Evolutionary conservation across 2,329 filamentous ascomycete species (phyloP).

Genomic region (Triangularia verruculosa): DNA sequence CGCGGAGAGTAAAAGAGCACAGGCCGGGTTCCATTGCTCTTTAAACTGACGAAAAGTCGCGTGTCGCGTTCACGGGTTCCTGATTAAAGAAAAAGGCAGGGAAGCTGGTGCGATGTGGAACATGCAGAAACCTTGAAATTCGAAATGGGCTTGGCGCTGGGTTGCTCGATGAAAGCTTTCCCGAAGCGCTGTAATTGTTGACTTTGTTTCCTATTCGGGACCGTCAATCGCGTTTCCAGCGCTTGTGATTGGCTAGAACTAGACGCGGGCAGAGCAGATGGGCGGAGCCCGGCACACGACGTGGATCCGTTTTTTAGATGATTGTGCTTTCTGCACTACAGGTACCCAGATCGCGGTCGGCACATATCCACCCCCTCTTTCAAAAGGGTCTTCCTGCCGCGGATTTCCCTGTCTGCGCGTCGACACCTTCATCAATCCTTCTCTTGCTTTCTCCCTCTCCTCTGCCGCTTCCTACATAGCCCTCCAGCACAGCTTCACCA

Average conservation of each 20-base stretch:
- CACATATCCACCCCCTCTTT: conserved; percentile 5
- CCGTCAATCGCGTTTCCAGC: conserved; percentile 10
- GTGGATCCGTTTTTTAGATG: neutral
- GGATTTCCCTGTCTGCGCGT: conserved; percentile 9
- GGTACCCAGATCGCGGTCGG: conserved; percentile 10
- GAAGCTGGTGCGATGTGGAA: conserved; percentile 1
- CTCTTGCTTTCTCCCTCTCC: neutral
- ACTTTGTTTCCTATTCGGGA: conserved; percentile 22
- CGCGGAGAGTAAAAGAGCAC: conserved; percentile 2
- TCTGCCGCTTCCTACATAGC: neutral
- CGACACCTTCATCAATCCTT: neutral
- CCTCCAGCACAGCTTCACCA: neutral
- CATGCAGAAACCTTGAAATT: conserved; percentile 5
- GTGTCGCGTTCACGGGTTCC: conserved; percentile 3
- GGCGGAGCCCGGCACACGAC: conserved; percentile 11
- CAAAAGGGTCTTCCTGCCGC: conserved; percentile 4
- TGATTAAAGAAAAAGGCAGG: conserved; percentile 2
- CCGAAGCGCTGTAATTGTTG: conserved; percentile 12
- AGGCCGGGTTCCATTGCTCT: conserved; percentile 4
- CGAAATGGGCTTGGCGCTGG: conserved; percentile 14
- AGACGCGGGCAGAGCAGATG: conserved; percentile 15
- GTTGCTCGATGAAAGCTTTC: conserved; percentile 4
- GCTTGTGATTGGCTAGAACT: conserved; percentile 18
- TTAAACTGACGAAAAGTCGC: neutral
- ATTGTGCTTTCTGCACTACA: neutral